Evolutionary conservation across 768 basidiomycete genomes (phyloP).

Genomic region (Asterophora lycoperdoides): DNA sequence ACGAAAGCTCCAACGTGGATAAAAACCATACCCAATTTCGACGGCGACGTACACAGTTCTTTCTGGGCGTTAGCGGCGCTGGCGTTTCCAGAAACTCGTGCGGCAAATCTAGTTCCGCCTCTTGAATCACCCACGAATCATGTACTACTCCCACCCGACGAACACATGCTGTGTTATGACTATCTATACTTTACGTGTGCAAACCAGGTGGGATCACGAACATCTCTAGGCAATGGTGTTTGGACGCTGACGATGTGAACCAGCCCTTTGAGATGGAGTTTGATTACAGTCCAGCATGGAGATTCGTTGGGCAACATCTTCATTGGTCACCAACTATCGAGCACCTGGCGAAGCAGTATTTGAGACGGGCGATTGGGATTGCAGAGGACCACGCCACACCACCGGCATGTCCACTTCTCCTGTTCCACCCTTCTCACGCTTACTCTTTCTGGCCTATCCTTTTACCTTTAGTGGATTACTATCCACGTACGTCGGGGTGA

Average conservation of each 20-base stretch:
- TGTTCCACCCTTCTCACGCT: neutral
- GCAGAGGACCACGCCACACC: constrained; percentile 38
- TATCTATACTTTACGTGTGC: constrained; percentile 49
- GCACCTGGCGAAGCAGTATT: constrained; percentile 39
- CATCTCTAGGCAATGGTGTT: constrained; percentile 1
- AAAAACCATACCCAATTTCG: constrained; percentile 41
- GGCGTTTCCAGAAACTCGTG: constrained; percentile 41
- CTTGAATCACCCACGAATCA: constrained; percentile 36
- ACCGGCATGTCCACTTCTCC: constrained; percentile 31
- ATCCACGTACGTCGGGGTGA: constrained; percentile 57
- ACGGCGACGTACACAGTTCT: constrained; percentile 40
- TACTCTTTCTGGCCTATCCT: neutral
- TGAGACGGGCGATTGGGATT: constrained; percentile 40
- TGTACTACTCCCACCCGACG: constrained; percentile 45
- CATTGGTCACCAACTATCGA: constrained; percentile 43
- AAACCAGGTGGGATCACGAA: constrained; percentile 34
- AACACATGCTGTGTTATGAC: constrained; percentile 49
- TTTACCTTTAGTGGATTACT: constrained; percentile 44
- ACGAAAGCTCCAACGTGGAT: constrained; percentile 46
- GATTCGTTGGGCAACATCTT: constrained; percentile 49
- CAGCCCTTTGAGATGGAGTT: constrained; percentile 53
- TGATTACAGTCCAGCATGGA: constrained; percentile 58
- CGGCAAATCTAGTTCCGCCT: constrained; percentile 35
- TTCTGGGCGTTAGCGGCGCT: constrained; percentile 47
- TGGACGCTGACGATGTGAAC: constrained; percentile 4